A percentile compares a stretch with the other conserved stretches of the same genome.
These are phyloP conservation scores for Entophlyctis luteolus DNA, from an alignment of 192 early-diverging fungal species.

Conservation along the genomic window DNA sequence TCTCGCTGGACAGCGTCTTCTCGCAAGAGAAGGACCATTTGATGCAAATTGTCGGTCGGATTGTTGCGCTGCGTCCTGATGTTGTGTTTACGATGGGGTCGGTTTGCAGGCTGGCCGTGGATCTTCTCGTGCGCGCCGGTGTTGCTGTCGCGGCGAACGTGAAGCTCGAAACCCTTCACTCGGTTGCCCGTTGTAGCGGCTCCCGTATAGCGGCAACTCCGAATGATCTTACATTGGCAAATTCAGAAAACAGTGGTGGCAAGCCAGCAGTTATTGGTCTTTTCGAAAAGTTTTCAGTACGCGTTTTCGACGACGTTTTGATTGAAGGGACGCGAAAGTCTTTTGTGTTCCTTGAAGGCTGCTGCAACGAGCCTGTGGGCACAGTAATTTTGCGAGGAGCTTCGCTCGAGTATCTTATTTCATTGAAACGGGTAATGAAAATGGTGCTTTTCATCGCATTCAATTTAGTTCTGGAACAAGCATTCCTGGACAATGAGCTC, in stretches of 20 bases:
- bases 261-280: conserved; percentile 10
- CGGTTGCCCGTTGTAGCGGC: conserved; percentile 79
- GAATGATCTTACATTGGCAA: conserved; percentile 69
- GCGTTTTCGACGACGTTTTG: conserved; percentile 75
- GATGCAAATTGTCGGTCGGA: conserved; percentile 70
- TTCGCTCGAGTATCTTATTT: conserved; percentile 54
- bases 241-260: no score
- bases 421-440: conserved; percentile 78
- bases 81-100: conserved; percentile 79
- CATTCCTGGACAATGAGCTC: conserved; percentile 73
- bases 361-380: conserved; percentile 71
- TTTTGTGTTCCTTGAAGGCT: conserved; percentile 86
- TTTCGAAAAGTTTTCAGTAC: conserved; percentile 70
- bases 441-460: conserved; percentile 83
- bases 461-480: conserved; percentile 82
- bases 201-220: conserved; percentile 79
- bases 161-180: conserved; percentile 79
- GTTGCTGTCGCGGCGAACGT: conserved; percentile 84
- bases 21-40: conserved; percentile 82
- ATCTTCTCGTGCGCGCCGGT: conserved; percentile 71
- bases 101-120: conserved; percentile 79
- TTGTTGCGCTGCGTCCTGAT: conserved; percentile 70
- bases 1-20: conserved; percentile 77
- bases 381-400: conserved; percentile 90
- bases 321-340: conserved; percentile 80